phyloP scores from a whole-genome alignment of 306 rosid species.

The Citrullus colocynthis region DNA sequence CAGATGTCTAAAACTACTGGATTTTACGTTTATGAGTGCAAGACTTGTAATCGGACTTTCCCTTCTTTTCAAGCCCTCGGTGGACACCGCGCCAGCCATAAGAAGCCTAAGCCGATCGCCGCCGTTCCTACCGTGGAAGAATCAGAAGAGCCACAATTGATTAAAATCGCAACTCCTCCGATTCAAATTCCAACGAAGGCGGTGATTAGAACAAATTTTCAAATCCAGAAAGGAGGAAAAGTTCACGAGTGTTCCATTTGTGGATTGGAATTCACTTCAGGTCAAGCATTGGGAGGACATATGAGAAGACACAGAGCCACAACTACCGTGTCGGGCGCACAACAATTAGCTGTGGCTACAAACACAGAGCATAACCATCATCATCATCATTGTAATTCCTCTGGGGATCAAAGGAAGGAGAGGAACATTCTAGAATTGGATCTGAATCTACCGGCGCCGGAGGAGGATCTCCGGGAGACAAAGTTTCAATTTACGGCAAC shows the following conservation, averaged over 20 bases:
- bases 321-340: slow-evolving; percentile 3
- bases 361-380: neutral
- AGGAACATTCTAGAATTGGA: slow-evolving; percentile 47
- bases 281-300: slow-evolving; percentile 93
- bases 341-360: neutral
- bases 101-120: slow-evolving; percentile 28
- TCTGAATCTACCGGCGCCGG: slow-evolving; percentile 94
- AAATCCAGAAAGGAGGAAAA: slow-evolving; percentile 25
- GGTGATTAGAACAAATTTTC: neutral
- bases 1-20: slow-evolving; percentile 18
- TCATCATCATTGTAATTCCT: neutral
- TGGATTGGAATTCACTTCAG: slow-evolving; percentile 74
- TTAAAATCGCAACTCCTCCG: neutral
- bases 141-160: slow-evolving; percentile 9
- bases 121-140: neutral
- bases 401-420: slow-evolving; percentile 10
- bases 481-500: slow-evolving; percentile 38
- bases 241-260: slow-evolving; percentile 87
- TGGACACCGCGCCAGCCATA: slow-evolving; percentile 95
- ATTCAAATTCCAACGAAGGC: slow-evolving; percentile 13
- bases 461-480: slow-evolving; percentile 38
- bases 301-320: slow-evolving; percentile 71
- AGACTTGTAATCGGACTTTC: slow-evolving; percentile 75
- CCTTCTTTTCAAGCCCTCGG: slow-evolving; percentile 98
- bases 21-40: slow-evolving; percentile 58